These are phyloP conservation scores for Amanita molliuscula DNA, from an alignment of 768 basidiomycete genomes.

Conservation along the genomic window DNA sequence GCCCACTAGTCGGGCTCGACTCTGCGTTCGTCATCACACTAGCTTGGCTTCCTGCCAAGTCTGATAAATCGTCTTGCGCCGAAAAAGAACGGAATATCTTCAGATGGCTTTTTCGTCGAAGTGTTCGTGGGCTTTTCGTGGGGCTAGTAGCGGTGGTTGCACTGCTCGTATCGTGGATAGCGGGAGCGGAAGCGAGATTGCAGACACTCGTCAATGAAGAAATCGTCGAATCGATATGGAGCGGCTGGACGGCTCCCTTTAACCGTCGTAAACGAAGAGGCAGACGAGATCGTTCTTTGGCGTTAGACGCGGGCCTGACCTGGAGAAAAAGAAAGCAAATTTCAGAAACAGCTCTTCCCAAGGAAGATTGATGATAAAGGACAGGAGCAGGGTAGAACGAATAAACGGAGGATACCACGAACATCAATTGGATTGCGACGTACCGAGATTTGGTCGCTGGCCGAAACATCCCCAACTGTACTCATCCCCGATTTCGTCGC, in stretches of 20 bases:
- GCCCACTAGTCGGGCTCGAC: neutral
- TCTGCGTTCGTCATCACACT: neutral
- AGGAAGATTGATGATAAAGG: neutral
- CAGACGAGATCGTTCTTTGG: slow-evolving; percentile 1
- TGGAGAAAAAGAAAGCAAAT: neutral
- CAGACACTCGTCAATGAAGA: neutral
- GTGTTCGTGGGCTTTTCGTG: neutral
- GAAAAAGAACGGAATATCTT: neutral
- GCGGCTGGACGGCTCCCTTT: neutral
- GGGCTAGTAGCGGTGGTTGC: neutral
- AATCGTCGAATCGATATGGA: neutral
- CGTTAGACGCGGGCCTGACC: neutral
- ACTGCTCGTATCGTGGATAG: neutral
- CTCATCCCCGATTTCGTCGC: neutral
- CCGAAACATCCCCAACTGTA: neutral
- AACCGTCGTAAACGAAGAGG: slow-evolving; percentile 1
- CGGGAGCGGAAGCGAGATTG: neutral
- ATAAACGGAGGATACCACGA: neutral
- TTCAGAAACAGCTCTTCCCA: neutral
- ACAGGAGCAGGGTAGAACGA: neutral
- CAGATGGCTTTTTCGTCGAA: neutral
- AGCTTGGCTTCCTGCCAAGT: neutral
- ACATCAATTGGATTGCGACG: neutral
- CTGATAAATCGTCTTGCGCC: neutral
- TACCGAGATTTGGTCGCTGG: neutral